Base-by-base conservation (phyloP, 1,284 basidiomycete species). In the Tylopilus sp. region DNA sequence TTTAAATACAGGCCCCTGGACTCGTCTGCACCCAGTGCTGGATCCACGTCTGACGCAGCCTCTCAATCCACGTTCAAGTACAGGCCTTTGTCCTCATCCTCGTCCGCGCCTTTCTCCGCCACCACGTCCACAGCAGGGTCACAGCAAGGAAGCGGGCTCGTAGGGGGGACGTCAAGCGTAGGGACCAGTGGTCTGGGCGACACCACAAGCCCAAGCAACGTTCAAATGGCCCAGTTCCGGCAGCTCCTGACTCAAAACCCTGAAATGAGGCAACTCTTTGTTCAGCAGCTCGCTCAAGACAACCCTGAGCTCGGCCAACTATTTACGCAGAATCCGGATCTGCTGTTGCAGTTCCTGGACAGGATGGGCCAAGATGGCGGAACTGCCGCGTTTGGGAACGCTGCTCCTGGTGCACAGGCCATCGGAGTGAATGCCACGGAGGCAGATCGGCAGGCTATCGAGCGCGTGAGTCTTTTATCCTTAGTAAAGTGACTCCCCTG, bases 301-400 rank as follows among this genome's bases (percentile, higher is more conserved):
- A n/a, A 43, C 14, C 50, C 50, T 4, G 34, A 43, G 9, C 48
- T 51, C 12, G 50, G 34, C 35, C 48, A 34, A 24, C 2, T 34
- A 3, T n/a, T 51, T 3, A 28, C 48, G 9, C 40, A 51, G 48
- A 51, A 51, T 14, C 50, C 48, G 6, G 48, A 51, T 37, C n/a
- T 43, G n/a, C 14, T 51, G 18, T 34, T 14, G 4, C 50, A 51
- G 3, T 17, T 51, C 40, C 18, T 51, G 35, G 39, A 42, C 11
- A 7, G 48, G 0, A 28, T 33, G 12, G 42, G 15, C 8, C 37
- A 31, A 20, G 18, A 10, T 10, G 28, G 20, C 2, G 7, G 6
- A 26, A 26, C 26, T 26, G 5, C 26, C 26, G 5, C 26, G 26
- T 7, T 7, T 7, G 26, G 26, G 26, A 8, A 26, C 11, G 18